Evolutionary conservation across 2,329 filamentous ascomycete species (phyloP), one percentile per base, ranked within the genome.

Genomic region (Fusarium udum): DNA sequence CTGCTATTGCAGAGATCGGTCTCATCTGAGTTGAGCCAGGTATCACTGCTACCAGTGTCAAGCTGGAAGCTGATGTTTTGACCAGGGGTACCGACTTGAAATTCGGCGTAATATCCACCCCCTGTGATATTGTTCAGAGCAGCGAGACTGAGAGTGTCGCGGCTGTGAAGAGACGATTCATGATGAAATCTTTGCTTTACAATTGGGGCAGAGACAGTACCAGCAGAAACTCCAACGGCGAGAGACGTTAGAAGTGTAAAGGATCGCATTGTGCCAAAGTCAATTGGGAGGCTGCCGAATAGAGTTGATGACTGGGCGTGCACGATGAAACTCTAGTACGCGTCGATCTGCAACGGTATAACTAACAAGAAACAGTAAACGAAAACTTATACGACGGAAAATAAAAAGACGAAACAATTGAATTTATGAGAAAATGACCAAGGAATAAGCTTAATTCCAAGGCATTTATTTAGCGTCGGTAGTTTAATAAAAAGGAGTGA

Each of bases 41-140:
- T 86, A 77, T 92, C 90, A 72, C 87, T 90, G 78, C 88, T 90
- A 34, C 90, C 90, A 6, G 90, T 92, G 79, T 92, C 90, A 70
- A 91, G 84, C 60, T 88, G 83, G 74, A 92, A 83, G 60, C 80
- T 83, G 56, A 91, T 79, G 7, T 80, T 79, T 79, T 92, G 90
- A 1, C 83, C 82, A 2, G 90, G 90, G 1, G 89, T 90, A 56
- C 90, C 90, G 46, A 92, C 80, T n/a, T 82, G 81, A 46, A 92
- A 84, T 57, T 88, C 84, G 45, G 87, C 85, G 77, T 86, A 89
- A 81, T 90, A 91, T 20, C 87, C 85, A 39, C 87, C 88, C 51
- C 84, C 86, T 1, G 84, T 85, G 68, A 89, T 76, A 71, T 88
- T 89, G 80, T 91, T 90, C 77, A 85, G 53, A 37, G 81, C 81